These are phyloP conservation scores for Gyromitra esculenta DNA, from an alignment of 2,329 filamentous ascomycete genomes.

Conservation along the genomic window DNA sequence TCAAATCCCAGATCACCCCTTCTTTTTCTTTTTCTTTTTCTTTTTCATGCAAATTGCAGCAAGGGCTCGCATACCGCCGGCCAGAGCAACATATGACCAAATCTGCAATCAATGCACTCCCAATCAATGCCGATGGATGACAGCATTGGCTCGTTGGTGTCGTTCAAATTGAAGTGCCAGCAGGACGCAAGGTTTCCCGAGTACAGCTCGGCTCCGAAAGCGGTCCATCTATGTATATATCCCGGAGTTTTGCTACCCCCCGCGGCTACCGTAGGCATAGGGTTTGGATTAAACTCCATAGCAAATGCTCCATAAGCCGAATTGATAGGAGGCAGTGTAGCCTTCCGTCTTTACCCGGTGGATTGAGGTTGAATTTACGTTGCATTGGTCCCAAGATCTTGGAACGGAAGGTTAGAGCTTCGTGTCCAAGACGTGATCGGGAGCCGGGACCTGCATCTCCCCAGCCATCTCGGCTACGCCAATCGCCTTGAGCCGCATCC, in stretches of 20 bases:
- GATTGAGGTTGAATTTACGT: constrained; percentile 42
- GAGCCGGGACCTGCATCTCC: constrained; percentile 46
- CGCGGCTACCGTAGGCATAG: neutral
- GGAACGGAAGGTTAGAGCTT: constrained; percentile 17
- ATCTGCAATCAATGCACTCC: constrained; percentile 3
- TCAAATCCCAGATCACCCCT: constrained; percentile 4
- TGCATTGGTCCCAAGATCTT: constrained; percentile 34
- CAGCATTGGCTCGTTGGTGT: neutral
- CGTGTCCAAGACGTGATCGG: constrained; percentile 24
- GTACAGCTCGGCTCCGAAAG: neutral
- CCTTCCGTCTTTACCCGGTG: neutral
- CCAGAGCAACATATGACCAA: neutral
- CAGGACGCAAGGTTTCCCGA: neutral
- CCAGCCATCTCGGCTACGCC: constrained; percentile 41
- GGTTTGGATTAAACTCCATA: neutral
- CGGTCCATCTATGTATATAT: neutral
- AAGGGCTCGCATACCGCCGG: neutral
- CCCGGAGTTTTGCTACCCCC: neutral
- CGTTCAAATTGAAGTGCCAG: neutral
- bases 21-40: constrained; percentile 9
- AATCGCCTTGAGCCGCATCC: constrained; percentile 26
- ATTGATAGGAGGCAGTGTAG: neutral
- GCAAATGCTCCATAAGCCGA: neutral
- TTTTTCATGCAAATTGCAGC: constrained; percentile 2
- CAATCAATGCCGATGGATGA: neutral